A percentile compares a stretch with the other conserved stretches of the same genome.
Evolutionary conservation across 2,329 filamentous ascomycete species (phyloP).

Genomic region (Sporothrix mexicana): DNA sequence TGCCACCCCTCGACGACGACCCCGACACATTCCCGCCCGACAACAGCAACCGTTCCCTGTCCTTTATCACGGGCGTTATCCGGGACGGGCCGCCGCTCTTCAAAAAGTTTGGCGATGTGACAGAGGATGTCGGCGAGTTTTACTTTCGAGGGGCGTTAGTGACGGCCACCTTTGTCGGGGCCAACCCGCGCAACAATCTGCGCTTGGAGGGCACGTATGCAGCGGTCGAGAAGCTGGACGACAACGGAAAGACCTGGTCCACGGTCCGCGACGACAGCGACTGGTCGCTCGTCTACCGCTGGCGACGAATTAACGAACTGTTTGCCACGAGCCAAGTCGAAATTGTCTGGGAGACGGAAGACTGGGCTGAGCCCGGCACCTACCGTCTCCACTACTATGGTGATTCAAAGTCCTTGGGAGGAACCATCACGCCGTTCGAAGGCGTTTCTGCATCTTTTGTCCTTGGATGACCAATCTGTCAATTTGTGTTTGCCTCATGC

Average conservation of each 20-base stretch:
- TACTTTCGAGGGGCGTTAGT: slow-evolving; percentile 65
- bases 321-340: slow-evolving; percentile 78
- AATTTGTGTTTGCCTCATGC: background rate
- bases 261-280: slow-evolving; percentile 75
- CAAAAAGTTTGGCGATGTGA: slow-evolving; percentile 72
- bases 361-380: slow-evolving; percentile 63
- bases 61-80: slow-evolving; percentile 79
- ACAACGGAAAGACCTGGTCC: slow-evolving; percentile 59
- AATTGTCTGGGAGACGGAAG: slow-evolving; percentile 79
- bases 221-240: slow-evolving; percentile 68
- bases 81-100: slow-evolving; percentile 70
- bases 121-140: slow-evolving; percentile 56
- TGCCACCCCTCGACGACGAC: slow-evolving; percentile 44
- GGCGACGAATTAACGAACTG: slow-evolving; percentile 73
- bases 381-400: slow-evolving; percentile 87
- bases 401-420: slow-evolving; percentile 71
- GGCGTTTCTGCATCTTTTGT: slow-evolving; percentile 66
- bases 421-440: slow-evolving; percentile 70
- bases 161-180: slow-evolving; percentile 75
- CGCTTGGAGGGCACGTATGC: slow-evolving; percentile 78
- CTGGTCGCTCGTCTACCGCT: slow-evolving; percentile 82
- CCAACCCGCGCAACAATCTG: slow-evolving; percentile 89
- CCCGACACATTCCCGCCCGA: slow-evolving; percentile 71
- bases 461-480: slow-evolving; percentile 39
- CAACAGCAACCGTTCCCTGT: slow-evolving; percentile 74